phyloP scores from a whole-genome alignment of 768 basidiomycete genomes.

The Suillus decipiens region DNA sequence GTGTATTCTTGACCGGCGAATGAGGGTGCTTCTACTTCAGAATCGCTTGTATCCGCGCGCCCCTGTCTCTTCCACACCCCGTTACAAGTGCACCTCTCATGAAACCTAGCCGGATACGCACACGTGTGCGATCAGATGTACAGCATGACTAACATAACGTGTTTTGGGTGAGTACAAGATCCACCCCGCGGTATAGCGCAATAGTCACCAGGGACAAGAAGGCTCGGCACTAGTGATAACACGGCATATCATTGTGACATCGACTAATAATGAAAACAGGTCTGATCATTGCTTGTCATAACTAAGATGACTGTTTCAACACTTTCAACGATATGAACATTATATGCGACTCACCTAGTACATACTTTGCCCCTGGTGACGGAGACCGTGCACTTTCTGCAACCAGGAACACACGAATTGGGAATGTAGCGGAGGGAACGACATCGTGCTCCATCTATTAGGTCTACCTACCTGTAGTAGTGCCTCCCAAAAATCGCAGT shows the following conservation, averaged over 20 bases:
- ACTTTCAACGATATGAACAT: neutral
- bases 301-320: neutral
- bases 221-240: neutral
- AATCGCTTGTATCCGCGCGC: neutral
- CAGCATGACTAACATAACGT: neutral
- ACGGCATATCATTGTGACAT: neutral
- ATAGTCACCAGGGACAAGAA: conserved; percentile 5
- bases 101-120: neutral
- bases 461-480: neutral
- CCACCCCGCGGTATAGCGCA: neutral
- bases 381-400: neutral
- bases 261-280: neutral
- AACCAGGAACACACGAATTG: conserved; percentile 1
- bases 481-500: neutral
- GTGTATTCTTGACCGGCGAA: neutral
- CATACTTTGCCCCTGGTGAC: conserved; percentile 2
- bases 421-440: neutral
- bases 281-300: neutral
- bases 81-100: neutral
- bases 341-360: neutral
- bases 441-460: neutral
- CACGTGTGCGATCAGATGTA: neutral
- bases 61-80: neutral
- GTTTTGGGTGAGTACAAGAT: neutral
- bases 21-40: neutral